These are phyloP conservation scores for Blastocystis sp. DNA, from an alignment of 352 stramenopile genomes.

Conservation along the genomic window DNA sequence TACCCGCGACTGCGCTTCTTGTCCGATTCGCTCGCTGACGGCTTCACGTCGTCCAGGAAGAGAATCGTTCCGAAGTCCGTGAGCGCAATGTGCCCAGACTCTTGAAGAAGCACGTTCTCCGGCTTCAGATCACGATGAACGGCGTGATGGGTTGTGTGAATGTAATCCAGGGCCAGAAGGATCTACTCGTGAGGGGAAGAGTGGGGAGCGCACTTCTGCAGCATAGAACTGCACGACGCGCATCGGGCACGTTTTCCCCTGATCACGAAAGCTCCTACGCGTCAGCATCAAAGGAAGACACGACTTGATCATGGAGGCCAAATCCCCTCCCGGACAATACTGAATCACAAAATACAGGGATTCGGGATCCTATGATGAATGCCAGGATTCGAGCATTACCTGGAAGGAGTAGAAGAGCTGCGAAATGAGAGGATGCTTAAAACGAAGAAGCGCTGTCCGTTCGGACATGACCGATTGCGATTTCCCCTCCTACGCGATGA, in stretches of 20 bases:
- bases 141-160: conserved; percentile 70
- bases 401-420: conserved; percentile 72
- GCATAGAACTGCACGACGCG: conserved; percentile 44
- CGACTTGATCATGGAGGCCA: conserved; percentile 44
- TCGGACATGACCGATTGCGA: conserved; percentile 71
- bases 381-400: neutral
- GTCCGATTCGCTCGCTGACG: neutral
- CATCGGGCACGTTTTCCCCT: conserved; percentile 29
- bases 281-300: neutral
- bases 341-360: conserved; percentile 64
- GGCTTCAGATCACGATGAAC: conserved; percentile 72
- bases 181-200: conserved; percentile 74
- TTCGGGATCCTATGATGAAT: conserved; percentile 21
- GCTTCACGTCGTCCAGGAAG: conserved; percentile 7
- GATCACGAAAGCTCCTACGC: neutral
- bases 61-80: conserved; percentile 72
- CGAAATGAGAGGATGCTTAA: conserved; percentile 70
- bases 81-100: conserved; percentile 71
- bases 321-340: conserved; percentile 64
- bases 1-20: conserved; percentile 47
- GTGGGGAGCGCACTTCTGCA: neutral
- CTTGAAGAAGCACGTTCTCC: conserved; percentile 72
- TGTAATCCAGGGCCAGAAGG: conserved; percentile 70
- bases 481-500: conserved; percentile 71
- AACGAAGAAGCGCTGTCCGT: conserved; percentile 70